Evolutionary conservation across 352 stramenopile genomes (phyloP).

Genomic region (Globisporangium megalacanthum): DNA sequence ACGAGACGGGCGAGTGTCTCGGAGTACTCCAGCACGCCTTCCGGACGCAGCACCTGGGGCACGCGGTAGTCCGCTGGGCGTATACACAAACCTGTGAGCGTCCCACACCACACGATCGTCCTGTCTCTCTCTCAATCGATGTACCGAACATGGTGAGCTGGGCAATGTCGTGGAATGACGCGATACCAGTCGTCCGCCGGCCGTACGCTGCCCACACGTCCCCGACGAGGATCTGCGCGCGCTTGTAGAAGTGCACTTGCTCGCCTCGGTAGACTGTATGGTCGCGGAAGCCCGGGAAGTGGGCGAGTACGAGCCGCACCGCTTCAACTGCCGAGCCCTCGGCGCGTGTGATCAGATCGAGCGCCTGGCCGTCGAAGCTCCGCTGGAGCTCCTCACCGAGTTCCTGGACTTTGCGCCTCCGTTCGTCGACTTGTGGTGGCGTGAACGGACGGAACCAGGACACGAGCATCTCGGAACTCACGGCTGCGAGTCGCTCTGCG

Average conservation of each 20-base stretch:
- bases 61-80: conserved; percentile 81
- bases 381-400: conserved; percentile 42
- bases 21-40: conserved; percentile 69
- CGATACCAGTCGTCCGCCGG: conserved; percentile 29
- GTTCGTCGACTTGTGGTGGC: conserved; percentile 55
- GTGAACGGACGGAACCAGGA: conserved; percentile 66
- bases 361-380: conserved; percentile 37
- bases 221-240: conserved; percentile 83
- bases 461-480: conserved; percentile 36
- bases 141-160: conserved; percentile 87
- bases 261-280: conserved; percentile 74
- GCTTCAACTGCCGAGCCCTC: conserved; percentile 53
- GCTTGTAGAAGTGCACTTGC: conserved; percentile 89
- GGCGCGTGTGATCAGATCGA: conserved; percentile 50
- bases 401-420: conserved; percentile 53
- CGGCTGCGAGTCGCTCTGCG: conserved; percentile 32
- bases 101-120: not conserved
- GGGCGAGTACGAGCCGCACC: conserved; percentile 54
- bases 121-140: not conserved
- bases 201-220: conserved; percentile 88
- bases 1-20: conserved; percentile 36
- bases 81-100: too few relatives aligned
- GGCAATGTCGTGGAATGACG: conserved; percentile 75
- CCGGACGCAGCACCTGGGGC: conserved; percentile 65
- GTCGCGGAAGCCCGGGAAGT: conserved; percentile 85